phyloP scores from a whole-genome alignment of 2,329 filamentous ascomycete genomes.

The Aureobasidium sp. region DNA sequence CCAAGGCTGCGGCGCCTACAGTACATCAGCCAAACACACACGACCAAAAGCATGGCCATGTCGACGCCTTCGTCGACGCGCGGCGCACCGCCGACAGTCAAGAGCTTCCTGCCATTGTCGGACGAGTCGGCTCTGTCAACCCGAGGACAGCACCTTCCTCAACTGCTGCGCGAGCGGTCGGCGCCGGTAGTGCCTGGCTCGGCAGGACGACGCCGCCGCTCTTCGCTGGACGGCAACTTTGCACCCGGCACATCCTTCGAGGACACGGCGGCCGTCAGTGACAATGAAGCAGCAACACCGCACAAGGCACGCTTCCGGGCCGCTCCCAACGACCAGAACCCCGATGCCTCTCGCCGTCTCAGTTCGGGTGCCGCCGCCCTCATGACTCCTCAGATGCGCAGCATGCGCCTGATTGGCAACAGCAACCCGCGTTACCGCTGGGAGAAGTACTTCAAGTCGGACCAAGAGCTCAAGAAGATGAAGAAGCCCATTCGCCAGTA shows the following conservation, averaged over 20 bases:
- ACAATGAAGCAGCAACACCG: background rate
- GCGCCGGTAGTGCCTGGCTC: conserved; percentile 20
- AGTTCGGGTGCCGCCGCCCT: conserved; percentile 39
- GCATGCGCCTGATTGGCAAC: conserved; percentile 80
- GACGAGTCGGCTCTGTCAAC: conserved; percentile 36
- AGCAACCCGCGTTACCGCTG: conserved; percentile 80
- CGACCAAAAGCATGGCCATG: background rate
- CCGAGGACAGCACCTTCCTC: conserved; percentile 39
- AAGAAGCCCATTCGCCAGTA: conserved; percentile 72
- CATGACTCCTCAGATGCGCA: conserved; percentile 62
- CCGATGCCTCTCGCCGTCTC: conserved; percentile 26
- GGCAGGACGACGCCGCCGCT: background rate
- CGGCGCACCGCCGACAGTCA: conserved; percentile 23
- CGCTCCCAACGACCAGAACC: background rate
- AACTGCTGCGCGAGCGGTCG: conserved; percentile 25
- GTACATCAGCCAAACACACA: background rate
- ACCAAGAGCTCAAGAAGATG: conserved; percentile 65
- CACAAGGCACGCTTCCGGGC: background rate
- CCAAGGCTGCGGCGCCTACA: background rate
- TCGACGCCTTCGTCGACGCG: conserved; percentile 6
- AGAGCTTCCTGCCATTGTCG: conserved; percentile 37
- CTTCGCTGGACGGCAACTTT: conserved; percentile 15
- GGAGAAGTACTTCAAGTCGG: conserved; percentile 77
- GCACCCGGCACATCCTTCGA: background rate
- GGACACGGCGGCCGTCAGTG: conserved; percentile 16